Evolutionary conservation across 345 rosid species (phyloP).

Genomic region (Gynandropsis gynandra): DNA sequence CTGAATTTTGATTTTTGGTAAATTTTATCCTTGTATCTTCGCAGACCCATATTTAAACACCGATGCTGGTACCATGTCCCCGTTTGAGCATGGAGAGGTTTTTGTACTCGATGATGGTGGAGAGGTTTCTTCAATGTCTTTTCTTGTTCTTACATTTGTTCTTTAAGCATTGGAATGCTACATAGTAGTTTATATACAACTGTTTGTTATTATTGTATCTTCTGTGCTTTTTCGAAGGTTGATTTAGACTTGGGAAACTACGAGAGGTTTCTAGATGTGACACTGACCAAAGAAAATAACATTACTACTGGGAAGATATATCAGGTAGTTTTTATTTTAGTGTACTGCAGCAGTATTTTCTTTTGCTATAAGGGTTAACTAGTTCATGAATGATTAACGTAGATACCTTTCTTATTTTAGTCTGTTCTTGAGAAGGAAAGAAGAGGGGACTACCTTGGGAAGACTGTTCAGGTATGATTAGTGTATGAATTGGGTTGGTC

Average conservation of each 20-base stretch:
- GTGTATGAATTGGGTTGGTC: slow-evolving; percentile 9
- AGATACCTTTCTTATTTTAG: slow-evolving; percentile 28
- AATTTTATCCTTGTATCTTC: neutral
- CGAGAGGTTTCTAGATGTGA: slow-evolving; percentile 84
- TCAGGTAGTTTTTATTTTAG: slow-evolving; percentile 45
- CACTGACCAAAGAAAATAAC: slow-evolving; percentile 82
- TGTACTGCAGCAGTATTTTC: neutral
- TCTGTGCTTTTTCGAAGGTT: slow-evolving; percentile 44
- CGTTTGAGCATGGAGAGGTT: slow-evolving; percentile 95
- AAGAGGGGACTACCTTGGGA: slow-evolving; percentile 84
- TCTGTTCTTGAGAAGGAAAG: slow-evolving; percentile 88
- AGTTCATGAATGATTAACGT: slow-evolving; percentile 8
- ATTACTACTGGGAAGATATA: slow-evolving; percentile 95
- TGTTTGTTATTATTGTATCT: slow-evolving; percentile 3
- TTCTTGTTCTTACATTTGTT: slow-evolving; percentile 7
- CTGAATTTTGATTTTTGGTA: neutral
- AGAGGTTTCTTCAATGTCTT: slow-evolving; percentile 50
- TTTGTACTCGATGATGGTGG: slow-evolving; percentile 98
- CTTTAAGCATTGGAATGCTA: slow-evolving; percentile 10
- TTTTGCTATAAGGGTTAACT: neutral
- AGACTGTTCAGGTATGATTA: slow-evolving; percentile 75
- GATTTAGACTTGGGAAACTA: slow-evolving; percentile 96
- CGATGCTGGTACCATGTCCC: slow-evolving; percentile 99
- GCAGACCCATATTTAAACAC: slow-evolving; percentile 91
- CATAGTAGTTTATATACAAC: neutral